Percentiles rank a stretch among this genome's conserved stretches.
These are phyloP conservation scores for Epichloe glyceriae DNA, from an alignment of 2,329 filamentous ascomycete species.

Conservation along the genomic window DNA sequence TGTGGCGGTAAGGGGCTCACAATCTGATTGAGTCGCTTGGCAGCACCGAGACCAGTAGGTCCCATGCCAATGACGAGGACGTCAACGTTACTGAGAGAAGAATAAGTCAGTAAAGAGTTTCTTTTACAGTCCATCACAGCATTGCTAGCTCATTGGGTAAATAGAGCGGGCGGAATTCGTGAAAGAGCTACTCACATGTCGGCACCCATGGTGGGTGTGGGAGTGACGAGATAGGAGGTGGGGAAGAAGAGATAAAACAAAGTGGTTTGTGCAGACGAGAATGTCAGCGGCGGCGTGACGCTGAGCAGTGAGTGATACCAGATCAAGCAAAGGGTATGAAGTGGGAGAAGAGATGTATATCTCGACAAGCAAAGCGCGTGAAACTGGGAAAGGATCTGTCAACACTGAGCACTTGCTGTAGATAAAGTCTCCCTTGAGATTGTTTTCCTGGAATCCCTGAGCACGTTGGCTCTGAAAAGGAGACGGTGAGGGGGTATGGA, in stretches of 20 bases:
- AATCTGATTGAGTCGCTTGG: slow-evolving; percentile 93
- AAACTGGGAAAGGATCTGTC: slow-evolving; percentile 11
- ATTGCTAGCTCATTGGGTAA: neutral
- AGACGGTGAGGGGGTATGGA: slow-evolving; percentile 18
- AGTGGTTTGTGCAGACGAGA: neutral
- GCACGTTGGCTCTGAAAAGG: slow-evolving; percentile 12
- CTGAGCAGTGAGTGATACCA: slow-evolving; percentile 6
- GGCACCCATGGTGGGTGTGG: slow-evolving; percentile 25
- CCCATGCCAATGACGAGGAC: slow-evolving; percentile 96
- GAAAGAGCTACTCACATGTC: slow-evolving; percentile 22
- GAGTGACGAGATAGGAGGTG: neutral
- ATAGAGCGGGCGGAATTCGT: neutral
- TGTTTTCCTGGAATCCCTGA: slow-evolving; percentile 2
- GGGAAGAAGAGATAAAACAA: too few relatives aligned
- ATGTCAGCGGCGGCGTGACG: slow-evolving; percentile 6
- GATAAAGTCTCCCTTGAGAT: slow-evolving; percentile 10
- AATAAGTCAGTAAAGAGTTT: slow-evolving; percentile 8
- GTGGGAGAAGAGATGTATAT: slow-evolving; percentile 2
- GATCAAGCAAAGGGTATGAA: neutral
- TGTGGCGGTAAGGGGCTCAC: slow-evolving; percentile 43
- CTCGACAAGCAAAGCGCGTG: slow-evolving; percentile 10
- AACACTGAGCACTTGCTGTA: slow-evolving; percentile 16
- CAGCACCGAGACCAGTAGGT: slow-evolving; percentile 92
- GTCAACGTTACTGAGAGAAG: slow-evolving; percentile 64
- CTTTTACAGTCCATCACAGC: neutral